Evolutionary conservation across 768 basidiomycete genomes (phyloP).

Genomic region (Mycena kentingensis): DNA sequence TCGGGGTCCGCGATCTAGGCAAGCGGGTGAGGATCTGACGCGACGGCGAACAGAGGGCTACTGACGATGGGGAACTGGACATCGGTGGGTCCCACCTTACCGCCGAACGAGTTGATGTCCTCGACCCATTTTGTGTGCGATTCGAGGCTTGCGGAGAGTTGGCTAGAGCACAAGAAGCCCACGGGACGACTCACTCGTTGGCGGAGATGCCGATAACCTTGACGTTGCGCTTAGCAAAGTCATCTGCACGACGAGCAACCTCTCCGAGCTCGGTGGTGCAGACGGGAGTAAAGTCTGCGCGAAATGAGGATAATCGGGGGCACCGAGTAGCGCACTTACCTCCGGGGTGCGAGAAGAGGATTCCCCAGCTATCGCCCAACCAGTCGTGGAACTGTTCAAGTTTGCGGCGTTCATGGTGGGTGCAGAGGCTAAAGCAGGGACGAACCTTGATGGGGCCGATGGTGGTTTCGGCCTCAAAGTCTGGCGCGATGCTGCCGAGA

Average conservation of each 20-base stretch:
- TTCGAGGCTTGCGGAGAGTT: no score
- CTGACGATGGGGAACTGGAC: constrained; percentile 91
- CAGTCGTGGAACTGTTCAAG: constrained; percentile 95
- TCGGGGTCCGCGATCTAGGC: constrained; percentile 92
- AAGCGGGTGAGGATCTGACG: not conserved
- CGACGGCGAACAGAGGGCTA: constrained; percentile 13
- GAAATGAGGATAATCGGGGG: not conserved
- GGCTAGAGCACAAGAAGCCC: no score
- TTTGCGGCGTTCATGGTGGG: no score
- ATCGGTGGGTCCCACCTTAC: constrained; percentile 65
- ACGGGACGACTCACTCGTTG: no score
- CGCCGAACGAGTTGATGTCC: constrained; percentile 84
- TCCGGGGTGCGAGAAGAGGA: constrained; percentile 94
- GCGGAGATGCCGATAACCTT: constrained; percentile 95
- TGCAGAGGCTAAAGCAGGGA: no score
- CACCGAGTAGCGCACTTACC: not conserved
- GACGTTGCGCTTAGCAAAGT: constrained; percentile 86
- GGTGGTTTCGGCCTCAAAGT: constrained; percentile 92
- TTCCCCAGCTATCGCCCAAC: constrained; percentile 85
- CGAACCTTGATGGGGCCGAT: constrained; percentile 81
- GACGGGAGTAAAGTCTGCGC: constrained; percentile 78
- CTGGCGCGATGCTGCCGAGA: constrained; percentile 85
- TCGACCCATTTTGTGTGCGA: constrained; percentile 87
- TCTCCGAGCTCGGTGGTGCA: constrained; percentile 98
- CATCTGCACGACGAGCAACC: constrained; percentile 81